Conservation (phyloP, 345 rosid genomes). For the Linum tenue region DNA sequence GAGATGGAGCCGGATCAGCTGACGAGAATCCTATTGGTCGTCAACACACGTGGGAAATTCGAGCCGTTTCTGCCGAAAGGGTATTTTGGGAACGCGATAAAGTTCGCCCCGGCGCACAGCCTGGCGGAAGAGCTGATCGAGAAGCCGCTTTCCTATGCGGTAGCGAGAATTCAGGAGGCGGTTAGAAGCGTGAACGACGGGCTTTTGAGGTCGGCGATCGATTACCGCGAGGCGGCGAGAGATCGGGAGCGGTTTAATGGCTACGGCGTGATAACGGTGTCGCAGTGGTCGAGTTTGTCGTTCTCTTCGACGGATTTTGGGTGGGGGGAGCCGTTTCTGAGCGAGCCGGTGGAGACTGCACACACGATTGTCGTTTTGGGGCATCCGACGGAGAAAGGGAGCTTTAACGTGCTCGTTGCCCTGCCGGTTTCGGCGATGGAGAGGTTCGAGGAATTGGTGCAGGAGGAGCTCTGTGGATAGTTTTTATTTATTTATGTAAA, state of each 20-base stretch:
- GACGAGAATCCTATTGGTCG: constrained; percentile 74
- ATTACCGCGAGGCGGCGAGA: constrained; percentile 67
- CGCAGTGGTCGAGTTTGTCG: constrained; percentile 75
- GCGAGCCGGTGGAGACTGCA: constrained; percentile 79
- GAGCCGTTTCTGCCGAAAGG: constrained; percentile 57
- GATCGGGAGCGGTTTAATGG: constrained; percentile 70
- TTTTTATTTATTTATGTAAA: too few relatives aligned
- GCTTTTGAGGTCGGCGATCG: constrained; percentile 78
- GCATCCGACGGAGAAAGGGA: constrained; percentile 46
- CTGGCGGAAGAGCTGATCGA: constrained; percentile 53
- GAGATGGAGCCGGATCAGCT: constrained; percentile 49
- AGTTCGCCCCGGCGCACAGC: constrained; percentile 45
- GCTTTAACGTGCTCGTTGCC: constrained; percentile 66
- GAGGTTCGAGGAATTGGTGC: constrained; percentile 49
- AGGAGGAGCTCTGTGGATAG: constrained; percentile 13
- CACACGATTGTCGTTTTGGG: constrained; percentile 69
- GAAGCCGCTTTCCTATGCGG: constrained; percentile 41
- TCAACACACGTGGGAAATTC: constrained; percentile 62
- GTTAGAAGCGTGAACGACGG: constrained; percentile 52
- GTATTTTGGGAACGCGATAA: constrained; percentile 68
- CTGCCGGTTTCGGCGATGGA: constrained; percentile 74
- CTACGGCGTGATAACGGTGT: constrained; percentile 59
- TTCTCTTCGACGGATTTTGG: constrained; percentile 72
- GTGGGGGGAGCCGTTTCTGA: constrained; percentile 72
- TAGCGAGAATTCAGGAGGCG: constrained; percentile 47